Conservation (phyloP, 345 rosid genomes). For the Punica granatum region DNA sequence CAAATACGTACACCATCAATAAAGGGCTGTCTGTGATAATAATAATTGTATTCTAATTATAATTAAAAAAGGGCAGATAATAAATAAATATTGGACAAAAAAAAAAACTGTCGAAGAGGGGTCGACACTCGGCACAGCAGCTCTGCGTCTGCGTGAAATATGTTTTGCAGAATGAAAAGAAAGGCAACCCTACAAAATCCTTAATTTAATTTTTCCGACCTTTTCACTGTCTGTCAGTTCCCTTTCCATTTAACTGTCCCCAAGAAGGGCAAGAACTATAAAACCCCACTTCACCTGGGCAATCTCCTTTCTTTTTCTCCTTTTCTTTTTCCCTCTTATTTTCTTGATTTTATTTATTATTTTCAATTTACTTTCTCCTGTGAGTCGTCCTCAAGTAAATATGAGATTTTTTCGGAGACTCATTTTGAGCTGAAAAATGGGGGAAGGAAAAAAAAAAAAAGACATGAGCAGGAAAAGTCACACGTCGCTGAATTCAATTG, state of each 20-base stretch:
- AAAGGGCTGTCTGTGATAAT: slow-evolving; percentile 2
- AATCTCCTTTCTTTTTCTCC: background rate
- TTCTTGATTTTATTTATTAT: background rate
- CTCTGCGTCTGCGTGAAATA: background rate
- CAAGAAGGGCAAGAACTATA: background rate
- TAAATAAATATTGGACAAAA: background rate
- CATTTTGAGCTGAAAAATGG: no score
- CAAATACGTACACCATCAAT: slow-evolving; percentile 7
- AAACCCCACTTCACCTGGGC: background rate
- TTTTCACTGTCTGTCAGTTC: slow-evolving; percentile 6
- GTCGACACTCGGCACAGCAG: slow-evolving; percentile 3
- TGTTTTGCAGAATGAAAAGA: background rate
- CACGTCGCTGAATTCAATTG: background rate
- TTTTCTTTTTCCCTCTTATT: background rate
- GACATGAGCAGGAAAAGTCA: no score
- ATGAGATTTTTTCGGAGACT: no score
- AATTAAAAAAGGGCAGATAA: background rate
- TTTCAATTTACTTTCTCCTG: background rate
- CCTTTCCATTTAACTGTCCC: background rate
- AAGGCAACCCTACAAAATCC: slow-evolving; percentile 1
- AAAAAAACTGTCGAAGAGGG: background rate
- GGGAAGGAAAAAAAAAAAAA: no score
- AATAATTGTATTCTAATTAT: background rate
- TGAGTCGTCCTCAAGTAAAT: no score
- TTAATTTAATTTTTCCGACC: background rate